Evolutionary conservation across 2,329 filamentous ascomycete genomes (phyloP), one percentile per base, ranked within the genome.

Genomic region (Colletotrichum eremochloae): DNA sequence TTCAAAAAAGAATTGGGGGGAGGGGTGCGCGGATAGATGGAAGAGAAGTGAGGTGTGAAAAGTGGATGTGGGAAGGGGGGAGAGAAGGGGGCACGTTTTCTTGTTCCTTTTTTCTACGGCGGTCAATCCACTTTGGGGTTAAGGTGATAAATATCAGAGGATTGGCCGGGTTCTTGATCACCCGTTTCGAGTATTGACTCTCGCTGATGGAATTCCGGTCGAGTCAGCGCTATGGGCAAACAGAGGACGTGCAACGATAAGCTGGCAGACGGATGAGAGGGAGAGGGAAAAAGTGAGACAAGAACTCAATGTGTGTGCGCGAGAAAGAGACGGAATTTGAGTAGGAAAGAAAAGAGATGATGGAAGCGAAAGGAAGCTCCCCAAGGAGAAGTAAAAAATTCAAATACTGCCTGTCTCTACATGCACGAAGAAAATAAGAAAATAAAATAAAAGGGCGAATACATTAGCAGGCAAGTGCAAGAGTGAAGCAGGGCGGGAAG

Each of bases 271-370:
- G 20, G 48, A 48, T 42, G 40, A 38, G n/a, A 71, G 36, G 52
- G 20, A 56, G 46, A 55, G 64, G 64, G 72, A 74, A 72, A 56
- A 55, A 55, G 64, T 74, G 74, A 74, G 72, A 72, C 66, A 76
- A 74, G 75, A 73, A 70, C 63, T 67, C 76, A 64, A 61, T 14
- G 61, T 68, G 38, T 53, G 65, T n/a, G 42, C 15, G 58, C 44
- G 20, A 36, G 29, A 52, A 50, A 53, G 24, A 14, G 18, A 67
- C 46, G 36, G 55, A 24, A 36, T 24, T 33, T 18, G 42, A 14
- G 8, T 31, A 31, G 12, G 29, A 57, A 11, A 57, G 11, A 29
- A 14, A 24, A 40, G 55, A 57, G 55, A 42, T 15, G 36, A 29
- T 66, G 61, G 66, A 50, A 57, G 42, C 52, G 33, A 31, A 71